Conservation (phyloP, 176 grass and related monocot genomes). For the Guadua angustifolia region DNA sequence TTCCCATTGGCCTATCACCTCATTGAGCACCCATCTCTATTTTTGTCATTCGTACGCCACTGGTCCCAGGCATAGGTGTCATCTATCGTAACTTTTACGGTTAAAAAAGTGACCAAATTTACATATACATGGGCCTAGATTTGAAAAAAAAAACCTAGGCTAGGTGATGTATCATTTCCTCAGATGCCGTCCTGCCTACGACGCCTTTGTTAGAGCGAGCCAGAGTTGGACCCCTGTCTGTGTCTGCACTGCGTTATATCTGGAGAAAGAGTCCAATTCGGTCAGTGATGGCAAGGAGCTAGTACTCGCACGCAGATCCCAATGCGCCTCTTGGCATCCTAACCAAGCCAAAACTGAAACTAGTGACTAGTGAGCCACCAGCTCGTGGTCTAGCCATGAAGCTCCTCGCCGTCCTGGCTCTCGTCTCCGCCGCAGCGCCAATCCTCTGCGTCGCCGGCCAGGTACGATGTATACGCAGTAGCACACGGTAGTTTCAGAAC, state of each 20-base stretch:
- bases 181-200: constrained; percentile 35
- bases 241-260: constrained; percentile 30
- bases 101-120: too few relatives aligned
- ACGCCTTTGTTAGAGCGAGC: constrained; percentile 21
- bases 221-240: constrained; percentile 11
- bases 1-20: too few relatives aligned
- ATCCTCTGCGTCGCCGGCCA: constrained; percentile 37
- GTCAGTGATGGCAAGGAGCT: background rate
- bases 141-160: too few relatives aligned
- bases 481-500: background rate
- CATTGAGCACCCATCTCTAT: too few relatives aligned
- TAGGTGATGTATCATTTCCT: too few relatives aligned
- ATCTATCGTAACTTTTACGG: too few relatives aligned
- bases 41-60: too few relatives aligned
- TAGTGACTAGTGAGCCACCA: too few relatives aligned
- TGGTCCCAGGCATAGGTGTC: too few relatives aligned
- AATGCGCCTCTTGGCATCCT: constrained; percentile 22
- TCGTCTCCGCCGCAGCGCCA: constrained; percentile 33
- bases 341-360: background rate
- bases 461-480: constrained; percentile 5
- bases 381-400: background rate
- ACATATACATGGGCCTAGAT: too few relatives aligned
- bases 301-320: constrained; percentile 40
- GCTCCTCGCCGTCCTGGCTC: constrained; percentile 45
- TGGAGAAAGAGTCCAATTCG: background rate